Conservation (phyloP, 2,329 filamentous ascomycete genomes). For the Epichloe hybrida region DNA sequence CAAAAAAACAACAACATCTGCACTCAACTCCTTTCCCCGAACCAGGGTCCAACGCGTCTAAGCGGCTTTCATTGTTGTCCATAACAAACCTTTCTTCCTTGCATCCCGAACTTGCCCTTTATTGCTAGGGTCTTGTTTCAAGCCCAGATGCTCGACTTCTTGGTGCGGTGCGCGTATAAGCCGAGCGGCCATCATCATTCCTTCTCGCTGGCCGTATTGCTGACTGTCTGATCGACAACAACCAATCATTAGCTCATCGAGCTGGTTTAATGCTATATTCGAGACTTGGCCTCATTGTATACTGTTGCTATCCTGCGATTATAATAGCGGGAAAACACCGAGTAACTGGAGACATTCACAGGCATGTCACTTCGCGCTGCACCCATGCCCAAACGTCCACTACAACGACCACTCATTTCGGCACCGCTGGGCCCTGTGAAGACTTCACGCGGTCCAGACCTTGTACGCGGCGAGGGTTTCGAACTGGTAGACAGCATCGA, state of each 20-base stretch:
- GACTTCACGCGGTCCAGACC: slow-evolving; percentile 21
- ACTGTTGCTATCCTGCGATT: not conserved
- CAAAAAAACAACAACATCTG: not conserved
- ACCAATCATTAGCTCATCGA: too few relatives aligned
- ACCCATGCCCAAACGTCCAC: slow-evolving; percentile 8
- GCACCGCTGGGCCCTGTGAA: slow-evolving; percentile 24
- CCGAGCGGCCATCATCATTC: not conserved
- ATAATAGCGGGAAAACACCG: not conserved
- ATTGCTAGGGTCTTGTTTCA: not conserved
- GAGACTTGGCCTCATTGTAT: not conserved
- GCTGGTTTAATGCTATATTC: not conserved
- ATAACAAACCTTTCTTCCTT: not conserved
- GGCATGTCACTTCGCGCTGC: not conserved
- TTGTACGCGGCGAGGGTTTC: slow-evolving; percentile 21
- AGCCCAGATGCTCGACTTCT: not conserved
- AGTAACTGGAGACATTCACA: not conserved
- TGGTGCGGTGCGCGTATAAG: not conserved
- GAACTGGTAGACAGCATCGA: slow-evolving; percentile 22
- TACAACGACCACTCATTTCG: slow-evolving; percentile 19
- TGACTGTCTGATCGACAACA: too few relatives aligned
- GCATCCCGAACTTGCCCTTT: not conserved
- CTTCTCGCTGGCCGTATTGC: not conserved
- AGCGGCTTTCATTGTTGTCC: not conserved
- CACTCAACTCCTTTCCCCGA: not conserved
- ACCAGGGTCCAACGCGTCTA: not conserved